Conservation (phyloP, 345 rosid species). For the Isatis tinctoria region DNA sequence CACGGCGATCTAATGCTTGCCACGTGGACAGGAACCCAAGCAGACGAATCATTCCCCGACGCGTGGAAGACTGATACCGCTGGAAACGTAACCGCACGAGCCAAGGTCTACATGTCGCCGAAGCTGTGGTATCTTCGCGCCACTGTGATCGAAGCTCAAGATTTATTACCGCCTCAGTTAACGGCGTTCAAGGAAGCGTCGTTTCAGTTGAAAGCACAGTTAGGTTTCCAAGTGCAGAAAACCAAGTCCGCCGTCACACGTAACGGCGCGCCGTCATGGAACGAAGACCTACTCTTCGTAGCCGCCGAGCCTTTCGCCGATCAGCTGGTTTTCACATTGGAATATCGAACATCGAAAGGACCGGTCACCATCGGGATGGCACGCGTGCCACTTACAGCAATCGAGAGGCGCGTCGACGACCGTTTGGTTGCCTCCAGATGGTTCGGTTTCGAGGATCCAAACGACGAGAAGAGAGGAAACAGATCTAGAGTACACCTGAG, state of each 20-base stretch:
- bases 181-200: slow-evolving; percentile 49
- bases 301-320: slow-evolving; percentile 77
- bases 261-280: slow-evolving; percentile 76
- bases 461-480: slow-evolving; percentile 47
- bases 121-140: slow-evolving; percentile 87
- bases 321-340: slow-evolving; percentile 49
- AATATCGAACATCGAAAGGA: slow-evolving; percentile 56
- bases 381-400: slow-evolving; percentile 39
- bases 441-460: slow-evolving; percentile 55
- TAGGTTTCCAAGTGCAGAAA: slow-evolving; percentile 73
- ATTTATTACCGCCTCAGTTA: slow-evolving; percentile 37
- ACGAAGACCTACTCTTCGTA: slow-evolving; percentile 73
- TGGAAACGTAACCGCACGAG: slow-evolving; percentile 54
- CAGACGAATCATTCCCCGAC: slow-evolving; percentile 86
- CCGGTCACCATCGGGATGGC: slow-evolving; percentile 43
- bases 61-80: slow-evolving; percentile 88
- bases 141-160: slow-evolving; percentile 74
- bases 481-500: slow-evolving; percentile 75
- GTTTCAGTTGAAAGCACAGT: slow-evolving; percentile 62
- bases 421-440: slow-evolving; percentile 65
- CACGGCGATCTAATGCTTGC: slow-evolving; percentile 83
- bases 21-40: slow-evolving; percentile 94
- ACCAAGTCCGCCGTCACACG: slow-evolving; percentile 52
- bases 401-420: slow-evolving; percentile 89
- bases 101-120: slow-evolving; percentile 82